Conservation (phyloP, 805 yeast genomes). For the Wickerhamiella domercqiae region DNA sequence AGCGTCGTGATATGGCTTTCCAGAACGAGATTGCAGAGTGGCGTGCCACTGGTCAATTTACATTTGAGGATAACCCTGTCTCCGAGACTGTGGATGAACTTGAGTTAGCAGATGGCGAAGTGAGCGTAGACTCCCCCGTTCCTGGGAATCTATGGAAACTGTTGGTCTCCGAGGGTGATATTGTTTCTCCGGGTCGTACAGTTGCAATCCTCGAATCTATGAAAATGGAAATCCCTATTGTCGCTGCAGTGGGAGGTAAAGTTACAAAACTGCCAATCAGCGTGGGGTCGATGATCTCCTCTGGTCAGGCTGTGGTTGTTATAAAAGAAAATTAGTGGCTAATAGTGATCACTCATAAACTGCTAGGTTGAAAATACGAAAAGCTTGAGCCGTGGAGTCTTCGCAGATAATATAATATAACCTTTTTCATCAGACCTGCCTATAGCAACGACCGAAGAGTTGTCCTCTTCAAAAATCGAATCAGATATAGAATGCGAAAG, state of each 20-base stretch:
- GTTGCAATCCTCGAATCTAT: slow-evolving; percentile 86
- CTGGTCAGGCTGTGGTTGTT: slow-evolving; percentile 86
- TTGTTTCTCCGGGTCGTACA: slow-evolving; percentile 58
- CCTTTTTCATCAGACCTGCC: too few species aligned
- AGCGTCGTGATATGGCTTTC: slow-evolving; percentile 43
- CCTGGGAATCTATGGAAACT: slow-evolving; percentile 91
- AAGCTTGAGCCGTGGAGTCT: too few species aligned
- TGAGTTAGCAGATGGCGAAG: slow-evolving; percentile 59
- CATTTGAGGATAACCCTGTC: slow-evolving; percentile 16
- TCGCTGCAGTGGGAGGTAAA: slow-evolving; percentile 33
- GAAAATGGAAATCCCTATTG: slow-evolving; percentile 92
- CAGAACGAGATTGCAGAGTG: slow-evolving; percentile 71
- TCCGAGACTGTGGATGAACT: slow-evolving; percentile 31
- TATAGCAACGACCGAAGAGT: neutral
- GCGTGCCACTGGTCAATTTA: slow-evolving; percentile 34
- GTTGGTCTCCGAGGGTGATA: slow-evolving; percentile 61
- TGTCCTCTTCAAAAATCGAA: neutral
- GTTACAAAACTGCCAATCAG: slow-evolving; percentile 33
- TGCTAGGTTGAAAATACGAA: neutral
- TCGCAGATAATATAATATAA: too few species aligned
- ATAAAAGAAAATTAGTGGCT: too few species aligned
- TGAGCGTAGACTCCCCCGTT: slow-evolving; percentile 69
- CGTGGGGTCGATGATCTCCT: slow-evolving; percentile 90
- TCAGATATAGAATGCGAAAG: too few species aligned
- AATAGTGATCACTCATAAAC: neutral